Base-by-base conservation (phyloP, 2,329 filamentous ascomycete genomes). In the Diaporthe ampelina region DNA sequence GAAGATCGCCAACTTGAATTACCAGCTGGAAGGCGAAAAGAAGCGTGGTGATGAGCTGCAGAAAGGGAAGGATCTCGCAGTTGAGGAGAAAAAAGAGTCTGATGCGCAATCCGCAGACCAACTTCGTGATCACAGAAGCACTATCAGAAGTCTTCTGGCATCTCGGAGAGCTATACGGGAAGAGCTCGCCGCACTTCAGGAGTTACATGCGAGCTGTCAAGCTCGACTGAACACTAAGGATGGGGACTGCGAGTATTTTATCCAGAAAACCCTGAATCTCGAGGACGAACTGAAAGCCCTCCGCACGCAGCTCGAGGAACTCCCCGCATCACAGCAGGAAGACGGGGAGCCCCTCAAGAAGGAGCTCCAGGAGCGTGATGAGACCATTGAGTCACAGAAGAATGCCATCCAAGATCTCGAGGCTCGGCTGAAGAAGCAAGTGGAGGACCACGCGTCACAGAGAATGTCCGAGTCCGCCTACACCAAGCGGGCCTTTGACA, bases 301-400 rank as follows among this genome's bases (percentile, higher is more conserved):
- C 32, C 2, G 4, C 57, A 26, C 37, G 32, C 37, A 61, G 24
- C 37, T 6, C 6, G 21, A 61, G 1, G 21, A 50, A n/a, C 45
- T 50, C 45, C 8, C 9, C 21, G 21, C 45, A n/a, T 50, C 45
- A n/a, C 45, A 50, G 45, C 24, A n/a, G 21, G 45, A n/a, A 50
- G 21, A n/a, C 45, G 8, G 7, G 8, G 21, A n/a, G 21, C 19
- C 37, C 15, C n/a, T 43, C 1, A 17, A 61, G n/a, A 8, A 24
- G 35, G 35, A 43, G 24, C 35, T 61, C 15, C 26, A 43, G 35
- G 24, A 63, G 59, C 59, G 59, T 10, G 59, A 63, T 29, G 59
- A 63, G 43, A 13, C 21, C 59, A n/a, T 32, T 26, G 32, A 48
- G 8, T 11, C 24, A 10, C 40, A 48, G 10, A 32, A 65, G 59